Base-by-base conservation (phyloP, 306 rosid genomes). In the Prunus campanulata region DNA sequence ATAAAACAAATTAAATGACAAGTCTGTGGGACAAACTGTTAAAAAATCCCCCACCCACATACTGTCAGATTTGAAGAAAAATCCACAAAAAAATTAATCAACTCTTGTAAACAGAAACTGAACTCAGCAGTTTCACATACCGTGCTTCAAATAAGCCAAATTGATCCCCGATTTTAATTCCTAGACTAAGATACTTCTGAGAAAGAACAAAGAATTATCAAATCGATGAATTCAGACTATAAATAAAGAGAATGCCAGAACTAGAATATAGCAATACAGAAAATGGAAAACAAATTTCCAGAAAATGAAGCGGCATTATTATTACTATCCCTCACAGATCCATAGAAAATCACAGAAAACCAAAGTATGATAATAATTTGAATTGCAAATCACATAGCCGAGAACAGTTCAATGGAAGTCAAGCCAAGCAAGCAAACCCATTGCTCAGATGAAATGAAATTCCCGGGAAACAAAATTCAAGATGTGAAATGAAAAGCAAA, bases 141-240 rank as follows among this genome's bases (percentile, higher is more conserved):
- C n/a, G 12, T 56, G 27, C 29, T 50, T 51, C 74, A 29, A 14
- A 29, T 15, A 20, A 16, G 48, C 74, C 4, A 51, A 46, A 22
- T 65, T 44, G 69, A 74, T 74, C 77, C 25, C 57, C 11, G 69
- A 60, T 74, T 74, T 46, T 59, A 44, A 46, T 27, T 16, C 51
- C 59, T 44, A 73, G 20, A 15, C 77, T 22, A 18, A 25, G 66
- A 13, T 10, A 69, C 4, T 49, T 32, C 13, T 25, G 9, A 20
- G 12, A n/a, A 18, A 19, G 14, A 65, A 63, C 13, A 35, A 15
- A 1, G 25, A 18, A 65, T 35, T 65, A 8, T 56, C 29, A 56
- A 56, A 8, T 16, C 22, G n/a, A 16, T 14, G 20, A 14, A 52
- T 56, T 20, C 13, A 2, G 15, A 1, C 6, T 56, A 7, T 1